Evolutionary conservation across 2,329 filamentous ascomycete species (phyloP).

Genomic region (Blumeriella jaapii): DNA sequence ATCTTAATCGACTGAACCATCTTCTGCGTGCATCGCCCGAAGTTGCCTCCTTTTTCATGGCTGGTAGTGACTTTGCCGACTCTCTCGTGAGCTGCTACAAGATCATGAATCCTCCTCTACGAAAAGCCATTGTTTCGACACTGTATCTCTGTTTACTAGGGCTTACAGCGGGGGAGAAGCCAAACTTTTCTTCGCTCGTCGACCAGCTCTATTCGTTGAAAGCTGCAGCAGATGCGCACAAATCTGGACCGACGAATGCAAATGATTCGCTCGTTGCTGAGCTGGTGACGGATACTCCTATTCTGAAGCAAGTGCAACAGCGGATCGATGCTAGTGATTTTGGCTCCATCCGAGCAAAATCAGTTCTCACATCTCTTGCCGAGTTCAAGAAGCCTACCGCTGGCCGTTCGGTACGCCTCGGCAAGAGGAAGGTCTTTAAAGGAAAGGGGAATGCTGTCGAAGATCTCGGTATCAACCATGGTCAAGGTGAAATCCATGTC

Average conservation of each 20-base stretch:
- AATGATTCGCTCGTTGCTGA: conserved; percentile 69
- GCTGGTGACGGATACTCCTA: conserved; percentile 67
- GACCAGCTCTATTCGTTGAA: conserved; percentile 80
- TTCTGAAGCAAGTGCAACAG: conserved; percentile 52
- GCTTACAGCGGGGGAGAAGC: conserved; percentile 52
- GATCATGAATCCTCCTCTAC: conserved; percentile 50
- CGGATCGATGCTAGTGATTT: conserved; percentile 38
- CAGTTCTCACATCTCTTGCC: conserved; percentile 49
- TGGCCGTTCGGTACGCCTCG: conserved; percentile 38
- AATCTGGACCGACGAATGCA: conserved; percentile 40
- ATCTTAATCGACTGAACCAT: conserved; percentile 48
- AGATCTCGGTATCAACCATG: too few species aligned
- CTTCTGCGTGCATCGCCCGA: conserved; percentile 50
- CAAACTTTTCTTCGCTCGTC: conserved; percentile 63
- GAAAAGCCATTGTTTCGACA: conserved; percentile 58
- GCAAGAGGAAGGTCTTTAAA: conserved; percentile 49
- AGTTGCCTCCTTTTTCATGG: conserved; percentile 54
- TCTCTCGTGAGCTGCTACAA: conserved; percentile 55
- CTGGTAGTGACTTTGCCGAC: conserved; percentile 81
- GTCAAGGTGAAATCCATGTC: conserved; percentile 40
- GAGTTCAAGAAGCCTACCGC: conserved; percentile 46
- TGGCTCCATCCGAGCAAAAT: conserved; percentile 43
- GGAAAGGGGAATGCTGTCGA: conserved; percentile 42
- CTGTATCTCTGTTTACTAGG: conserved; percentile 65
- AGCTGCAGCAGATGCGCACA: conserved; percentile 54